Evolutionary conservation across 139 green algal genomes (phyloP).

Genomic region (Coccomyxa sp.): DNA sequence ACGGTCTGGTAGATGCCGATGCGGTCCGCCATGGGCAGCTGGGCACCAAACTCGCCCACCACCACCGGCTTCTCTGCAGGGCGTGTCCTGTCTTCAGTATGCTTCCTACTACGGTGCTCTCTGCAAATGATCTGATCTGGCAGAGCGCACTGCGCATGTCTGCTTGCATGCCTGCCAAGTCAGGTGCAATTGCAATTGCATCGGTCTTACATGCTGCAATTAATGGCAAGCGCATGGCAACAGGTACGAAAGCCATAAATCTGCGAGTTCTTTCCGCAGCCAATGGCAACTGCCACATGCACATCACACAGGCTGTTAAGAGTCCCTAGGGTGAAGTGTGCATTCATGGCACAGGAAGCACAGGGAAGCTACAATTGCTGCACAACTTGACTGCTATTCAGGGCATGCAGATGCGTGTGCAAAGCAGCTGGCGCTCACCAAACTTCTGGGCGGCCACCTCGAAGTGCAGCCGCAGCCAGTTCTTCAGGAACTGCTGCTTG

Average conservation of each 20-base stretch:
- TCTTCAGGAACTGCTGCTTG: not conserved
- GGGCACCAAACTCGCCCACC: not conserved
- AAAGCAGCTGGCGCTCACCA: no score
- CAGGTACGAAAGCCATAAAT: not conserved
- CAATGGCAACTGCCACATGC: no score
- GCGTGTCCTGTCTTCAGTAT: no score
- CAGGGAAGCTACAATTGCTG: not conserved
- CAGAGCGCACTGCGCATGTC: no score
- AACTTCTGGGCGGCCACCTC: not conserved
- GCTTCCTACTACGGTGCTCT: no score
- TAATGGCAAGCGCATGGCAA: not conserved
- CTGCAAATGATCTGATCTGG: not conserved
- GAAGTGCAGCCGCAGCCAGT: not conserved
- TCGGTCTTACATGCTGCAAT: not conserved
- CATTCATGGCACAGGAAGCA: no score
- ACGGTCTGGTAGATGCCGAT: not conserved
- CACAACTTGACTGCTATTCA: not conserved
- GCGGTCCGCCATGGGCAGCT: not conserved
- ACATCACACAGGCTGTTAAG: no score
- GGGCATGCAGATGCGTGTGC: not conserved
- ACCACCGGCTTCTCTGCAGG: not conserved
- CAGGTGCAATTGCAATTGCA: not conserved
- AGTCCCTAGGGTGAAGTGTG: no score
- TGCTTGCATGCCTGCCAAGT: not conserved
- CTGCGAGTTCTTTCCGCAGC: no score